Evolutionary conservation across 2,329 filamentous ascomycete genomes (phyloP), one percentile per base, ranked within the genome.

Genomic region (Xylaria sp.): DNA sequence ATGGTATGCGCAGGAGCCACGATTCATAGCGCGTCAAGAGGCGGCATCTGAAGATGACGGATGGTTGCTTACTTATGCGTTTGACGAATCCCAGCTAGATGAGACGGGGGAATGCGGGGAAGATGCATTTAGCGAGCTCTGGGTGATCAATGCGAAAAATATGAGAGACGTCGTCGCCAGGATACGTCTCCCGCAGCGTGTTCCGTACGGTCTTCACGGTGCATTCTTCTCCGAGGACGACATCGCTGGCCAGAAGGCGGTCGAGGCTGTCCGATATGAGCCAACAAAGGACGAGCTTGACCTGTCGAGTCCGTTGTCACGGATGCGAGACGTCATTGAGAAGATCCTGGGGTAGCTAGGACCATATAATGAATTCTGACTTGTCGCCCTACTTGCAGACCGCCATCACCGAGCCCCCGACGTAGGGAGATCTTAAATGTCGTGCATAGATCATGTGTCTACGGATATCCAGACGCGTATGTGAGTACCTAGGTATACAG

Each of bases 151-250:
- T 73, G 90, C 90, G 0, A 84, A 76, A 68, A 82, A 82, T 2
- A 92, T 93, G 90, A 81, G 76, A 27, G 82, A 87, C 2, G 81
- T 92, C 0, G 82, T 91, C 3, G 87, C 85, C 5, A 84, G 82
- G 67, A 82, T 93, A 3, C 78, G 79, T 21, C 78, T 93, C 39
- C 90, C 89, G 2, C 89, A 91, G 71, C 79, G 90, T 12, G 89
- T 93, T 0, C 90, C 90, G 0, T 93, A 93, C 73, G 90, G 90
- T 0, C 78, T 93, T 57, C 90, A 91, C 75, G 89, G 88, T 3
- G 82, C 81, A 6, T 91, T 88, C 87, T 90, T 90, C 63, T 79
- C 81, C 0, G 83, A 86, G 64, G 79, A 83, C 2, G 81, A 89
- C 67, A 84, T 90, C 24, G 70, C 73, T 7, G 76, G 75, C 1